Base-by-base conservation (phyloP, 2,329 filamentous ascomycete species). In the Pseudocercospora macadamiae region DNA sequence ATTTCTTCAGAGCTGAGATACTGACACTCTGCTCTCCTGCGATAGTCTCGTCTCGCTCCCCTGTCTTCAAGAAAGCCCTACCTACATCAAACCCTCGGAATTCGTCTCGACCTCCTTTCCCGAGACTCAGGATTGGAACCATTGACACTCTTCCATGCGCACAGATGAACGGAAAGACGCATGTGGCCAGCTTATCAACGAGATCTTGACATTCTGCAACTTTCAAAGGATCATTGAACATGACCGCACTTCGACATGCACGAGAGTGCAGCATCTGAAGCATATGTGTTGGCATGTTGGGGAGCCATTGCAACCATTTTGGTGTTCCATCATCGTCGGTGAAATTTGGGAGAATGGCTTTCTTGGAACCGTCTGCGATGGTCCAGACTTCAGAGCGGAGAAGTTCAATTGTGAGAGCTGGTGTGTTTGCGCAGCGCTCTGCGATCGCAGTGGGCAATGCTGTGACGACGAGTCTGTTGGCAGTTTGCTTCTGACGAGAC, bases 111-210 rank as follows among this genome's bases (percentile, higher is more conserved):
- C 30, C 34, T 7, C 9, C 36, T n/a, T 25, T 9, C 16, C 45
- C 48, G 10, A 70, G 8, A 10, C 63, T 57, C 12, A 77, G 64
- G 26, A 82, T 59, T 12, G 80, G 80, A 26, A 81, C 78, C 77
- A 82, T 79, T 61, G 77, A 78, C 16, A 79, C 77, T 51, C 80
- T 79, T 0, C 91, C 91, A 77, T 96, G 91, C 1, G 91, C 91
- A 73, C 91, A 96, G 70, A 91, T 87, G 64, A 95, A 95, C 0
- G 91, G 90, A 62, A 93, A 90, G 0, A 79, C 80, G 64, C 89
- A 92, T 0, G 68, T 70, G 0, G 82, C 80, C n/a, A 95, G 75
- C 2, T 79, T 79, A 1, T 55, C 60, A 0, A 93, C 71, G 30
- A 95, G 73, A 0, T 73, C 70, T 8, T 75, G 65, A 65, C 90